Conservation (phyloP, 441 rosid genomes). For the Jatropha multifida region DNA sequence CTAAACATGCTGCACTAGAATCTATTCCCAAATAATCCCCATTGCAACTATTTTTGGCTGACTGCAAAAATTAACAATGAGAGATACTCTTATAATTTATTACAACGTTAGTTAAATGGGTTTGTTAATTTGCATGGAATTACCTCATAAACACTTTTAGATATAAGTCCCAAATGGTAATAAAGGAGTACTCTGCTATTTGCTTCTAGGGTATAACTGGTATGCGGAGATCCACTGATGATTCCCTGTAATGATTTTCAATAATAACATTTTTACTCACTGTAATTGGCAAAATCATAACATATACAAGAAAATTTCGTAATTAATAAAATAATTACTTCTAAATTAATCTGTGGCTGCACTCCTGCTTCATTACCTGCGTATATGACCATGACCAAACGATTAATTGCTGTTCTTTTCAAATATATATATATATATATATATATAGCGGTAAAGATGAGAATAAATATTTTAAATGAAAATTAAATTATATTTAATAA, state of each 20-base stretch:
- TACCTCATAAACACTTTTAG: conserved; percentile 28
- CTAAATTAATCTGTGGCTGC: conserved; percentile 25
- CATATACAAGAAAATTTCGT: no score
- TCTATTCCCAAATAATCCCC: conserved; percentile 21
- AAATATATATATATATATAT: no score
- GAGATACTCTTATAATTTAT: no score
- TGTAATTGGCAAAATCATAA: no score
- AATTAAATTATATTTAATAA: not conserved
- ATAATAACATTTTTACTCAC: not conserved
- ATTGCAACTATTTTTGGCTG: conserved; percentile 29
- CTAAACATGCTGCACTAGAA: conserved; percentile 18
- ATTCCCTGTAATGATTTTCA: conserved; percentile 27
- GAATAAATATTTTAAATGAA: not conserved
- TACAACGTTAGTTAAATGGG: not conserved
- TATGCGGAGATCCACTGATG: conserved; percentile 28
- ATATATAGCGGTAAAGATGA: not conserved
- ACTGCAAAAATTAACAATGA: conserved; percentile 14
- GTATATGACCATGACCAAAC: not conserved
- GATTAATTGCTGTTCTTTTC: not conserved
- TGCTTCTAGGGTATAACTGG: conserved; percentile 16
- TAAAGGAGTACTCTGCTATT: conserved; percentile 19
- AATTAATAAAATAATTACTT: conserved; percentile 15
- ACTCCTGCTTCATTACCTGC: conserved; percentile 33
- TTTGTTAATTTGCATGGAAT: not conserved
- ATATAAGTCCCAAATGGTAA: conserved; percentile 30